phyloP scores from a whole-genome alignment of 2,329 filamentous ascomycete species.

The Pseudogymnoascus sp. region DNA sequence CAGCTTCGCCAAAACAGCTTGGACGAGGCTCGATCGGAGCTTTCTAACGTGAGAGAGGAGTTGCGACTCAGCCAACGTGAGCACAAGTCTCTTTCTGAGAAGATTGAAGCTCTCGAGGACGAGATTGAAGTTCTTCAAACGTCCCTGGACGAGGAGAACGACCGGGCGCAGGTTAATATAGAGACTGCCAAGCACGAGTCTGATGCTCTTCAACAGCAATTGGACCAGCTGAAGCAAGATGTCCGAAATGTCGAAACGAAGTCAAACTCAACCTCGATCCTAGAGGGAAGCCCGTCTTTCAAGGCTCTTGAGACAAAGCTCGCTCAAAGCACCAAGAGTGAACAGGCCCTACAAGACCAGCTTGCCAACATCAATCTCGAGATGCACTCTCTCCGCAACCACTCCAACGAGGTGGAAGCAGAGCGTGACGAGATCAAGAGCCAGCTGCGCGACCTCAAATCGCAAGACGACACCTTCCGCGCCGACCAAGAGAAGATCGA shows the following conservation, averaged over 20 bases:
- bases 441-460: slow-evolving; percentile 46
- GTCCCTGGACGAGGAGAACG: slow-evolving; percentile 47
- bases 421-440: slow-evolving; percentile 59
- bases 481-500: slow-evolving; percentile 62
- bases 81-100: slow-evolving; percentile 53
- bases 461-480: slow-evolving; percentile 46
- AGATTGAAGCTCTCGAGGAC: slow-evolving; percentile 60
- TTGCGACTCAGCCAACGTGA: slow-evolving; percentile 59
- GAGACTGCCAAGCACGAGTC: slow-evolving; percentile 34
- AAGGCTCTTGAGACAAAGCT: slow-evolving; percentile 51
- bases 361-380: slow-evolving; percentile 51
- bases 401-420: slow-evolving; percentile 48
- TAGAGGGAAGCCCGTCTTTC: slow-evolving; percentile 45
- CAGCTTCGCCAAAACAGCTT: slow-evolving; percentile 56
- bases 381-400: slow-evolving; percentile 47
- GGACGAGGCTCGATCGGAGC: slow-evolving; percentile 56
- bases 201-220: slow-evolving; percentile 35
- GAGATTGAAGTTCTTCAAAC: slow-evolving; percentile 65
- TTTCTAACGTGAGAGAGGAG: slow-evolving; percentile 58
- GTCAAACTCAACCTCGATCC: not conserved
- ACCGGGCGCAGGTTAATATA: slow-evolving; percentile 44
- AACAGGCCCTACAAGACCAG: slow-evolving; percentile 54
- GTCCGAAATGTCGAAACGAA: slow-evolving; percentile 31
- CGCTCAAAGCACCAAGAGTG: slow-evolving; percentile 48
- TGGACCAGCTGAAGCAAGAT: slow-evolving; percentile 30